Percentiles rank a stretch among this genome's conserved stretches.
phyloP scores from a whole-genome alignment of 495 filamentous ascomycete species.

The Amniculicola lignicola region DNA sequence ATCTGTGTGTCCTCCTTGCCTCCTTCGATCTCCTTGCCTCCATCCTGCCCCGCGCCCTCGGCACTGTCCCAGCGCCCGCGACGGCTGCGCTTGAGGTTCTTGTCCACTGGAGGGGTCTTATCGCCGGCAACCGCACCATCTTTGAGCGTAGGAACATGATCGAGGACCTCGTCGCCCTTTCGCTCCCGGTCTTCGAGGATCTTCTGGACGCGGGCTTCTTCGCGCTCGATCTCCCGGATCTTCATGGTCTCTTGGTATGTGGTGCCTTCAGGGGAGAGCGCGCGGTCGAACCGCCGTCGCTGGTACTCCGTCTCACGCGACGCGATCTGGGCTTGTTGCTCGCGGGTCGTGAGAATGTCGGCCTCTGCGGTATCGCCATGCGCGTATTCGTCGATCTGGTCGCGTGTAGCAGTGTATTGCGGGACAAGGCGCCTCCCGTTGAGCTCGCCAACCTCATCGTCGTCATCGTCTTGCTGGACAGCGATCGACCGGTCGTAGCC shows the following conservation, averaged over 20 bases:
- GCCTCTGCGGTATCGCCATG: constrained; percentile 81
- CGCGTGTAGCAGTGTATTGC: constrained; percentile 90
- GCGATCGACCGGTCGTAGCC: constrained; percentile 91
- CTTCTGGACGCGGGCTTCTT: constrained; percentile 83
- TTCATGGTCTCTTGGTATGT: constrained; percentile 93
- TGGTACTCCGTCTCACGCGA: constrained; percentile 97
- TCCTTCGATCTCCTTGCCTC: neutral
- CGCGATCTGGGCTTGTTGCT: constrained; percentile 83
- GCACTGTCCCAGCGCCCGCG: constrained; percentile 97
- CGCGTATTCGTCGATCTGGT: constrained; percentile 93
- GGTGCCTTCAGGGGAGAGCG: constrained; percentile 76
- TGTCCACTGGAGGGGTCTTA: constrained; percentile 22
- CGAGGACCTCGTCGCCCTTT: constrained; percentile 47
- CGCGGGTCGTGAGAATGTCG: constrained; percentile 81
- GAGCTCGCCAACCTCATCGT: constrained; percentile 70
- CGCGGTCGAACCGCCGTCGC: constrained; percentile 83
- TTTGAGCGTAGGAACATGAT: constrained; percentile 32
- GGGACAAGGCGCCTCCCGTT: constrained; percentile 78
- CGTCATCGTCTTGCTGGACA: constrained; percentile 70
- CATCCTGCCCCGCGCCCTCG: constrained; percentile 42
- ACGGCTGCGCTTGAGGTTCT: constrained; percentile 78
- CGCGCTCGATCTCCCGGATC: constrained; percentile 82
- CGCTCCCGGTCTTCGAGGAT: constrained; percentile 74
- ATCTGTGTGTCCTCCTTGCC: constrained; percentile 3
- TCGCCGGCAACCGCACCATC: constrained; percentile 21